These are phyloP conservation scores for Zizania palustris DNA, from an alignment of 202 grass and related monocot genomes.

Conservation along the genomic window DNA sequence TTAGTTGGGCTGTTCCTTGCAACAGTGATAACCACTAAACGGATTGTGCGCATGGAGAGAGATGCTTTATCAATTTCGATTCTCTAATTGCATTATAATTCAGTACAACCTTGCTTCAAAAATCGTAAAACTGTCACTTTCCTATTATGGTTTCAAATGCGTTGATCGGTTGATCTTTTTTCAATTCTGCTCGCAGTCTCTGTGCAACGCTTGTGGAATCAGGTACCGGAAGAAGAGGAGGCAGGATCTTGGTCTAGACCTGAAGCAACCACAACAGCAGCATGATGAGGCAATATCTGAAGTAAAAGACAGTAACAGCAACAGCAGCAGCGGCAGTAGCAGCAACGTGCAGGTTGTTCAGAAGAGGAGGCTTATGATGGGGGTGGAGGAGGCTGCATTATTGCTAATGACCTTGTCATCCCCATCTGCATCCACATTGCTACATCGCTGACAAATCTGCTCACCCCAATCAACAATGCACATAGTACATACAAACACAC, in stretches of 20 bases:
- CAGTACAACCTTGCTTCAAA: neutral
- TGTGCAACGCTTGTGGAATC: constrained; percentile 92
- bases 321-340: constrained; percentile 36
- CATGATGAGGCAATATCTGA: constrained; percentile 23
- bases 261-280: constrained; percentile 36
- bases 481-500: constrained; percentile 42
- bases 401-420: constrained; percentile 84
- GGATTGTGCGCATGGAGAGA: constrained; percentile 39
- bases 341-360: constrained; percentile 53
- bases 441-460: constrained; percentile 34
- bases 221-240: constrained; percentile 82
- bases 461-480: constrained; percentile 24
- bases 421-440: constrained; percentile 40
- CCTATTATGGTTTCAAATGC: neutral
- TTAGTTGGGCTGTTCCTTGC: constrained; percentile 55
- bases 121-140: neutral
- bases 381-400: constrained; percentile 78
- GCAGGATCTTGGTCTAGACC: constrained; percentile 56
- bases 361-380: constrained; percentile 63
- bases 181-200: constrained; percentile 49
- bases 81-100: constrained; percentile 17
- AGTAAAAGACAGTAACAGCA: constrained; percentile 39
- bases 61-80: constrained; percentile 50
- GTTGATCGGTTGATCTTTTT: neutral
- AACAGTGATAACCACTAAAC: constrained; percentile 49